Evolutionary conservation across 2,329 filamentous ascomycete species (phyloP), one percentile per base, ranked within the genome.

Genomic region (Cladophialophora bantiana): DNA sequence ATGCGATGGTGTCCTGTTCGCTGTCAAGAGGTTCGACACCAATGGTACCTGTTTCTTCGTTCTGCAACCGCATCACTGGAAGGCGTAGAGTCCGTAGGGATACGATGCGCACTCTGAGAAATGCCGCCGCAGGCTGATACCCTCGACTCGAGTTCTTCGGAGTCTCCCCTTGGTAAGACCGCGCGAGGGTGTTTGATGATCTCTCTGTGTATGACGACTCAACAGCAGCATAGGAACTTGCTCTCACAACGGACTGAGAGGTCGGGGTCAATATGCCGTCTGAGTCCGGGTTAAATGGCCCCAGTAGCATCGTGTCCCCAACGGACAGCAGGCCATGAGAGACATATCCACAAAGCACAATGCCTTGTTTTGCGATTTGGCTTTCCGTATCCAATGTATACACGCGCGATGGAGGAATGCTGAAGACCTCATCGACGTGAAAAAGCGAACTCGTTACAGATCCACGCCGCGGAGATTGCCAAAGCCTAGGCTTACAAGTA

Each of bases 401-500:
- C 4, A 85, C 82, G 69, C 88, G 88, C 1, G 88, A 87, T 0
- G 86, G 85, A 0, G 90, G 86, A 13, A 94, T 85, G 65, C 86
- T 91, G 77, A 96, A 98, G 0, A 93, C 88, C 72, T 97, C 94
- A 75, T 98, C 94, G 31, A 98, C 86, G 74, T 97, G 91, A 74
- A 98, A 98, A 1, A 97, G 80, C 38, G 86, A 65, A 7, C 13
- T 4, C 82, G 81, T 1, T 88, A 86, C 63, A 86, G 84, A 66
- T 88, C 64, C 53, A 12, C 62, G 56, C 7, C 13, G 6, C n/a
- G 68, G 72, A 32, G 55, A 35, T 53, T 31, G 38, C 7, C 5
- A 15, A 10, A 32, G 2, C 34, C 7, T 18, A 9, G 48, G 20
- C 45, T 32, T 42, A 36, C 18, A 38, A 9, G 38, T 34, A 13